Conservation (phyloP, 192 early-diverging fungal genomes). For the Powellomyces hirtus region DNA sequence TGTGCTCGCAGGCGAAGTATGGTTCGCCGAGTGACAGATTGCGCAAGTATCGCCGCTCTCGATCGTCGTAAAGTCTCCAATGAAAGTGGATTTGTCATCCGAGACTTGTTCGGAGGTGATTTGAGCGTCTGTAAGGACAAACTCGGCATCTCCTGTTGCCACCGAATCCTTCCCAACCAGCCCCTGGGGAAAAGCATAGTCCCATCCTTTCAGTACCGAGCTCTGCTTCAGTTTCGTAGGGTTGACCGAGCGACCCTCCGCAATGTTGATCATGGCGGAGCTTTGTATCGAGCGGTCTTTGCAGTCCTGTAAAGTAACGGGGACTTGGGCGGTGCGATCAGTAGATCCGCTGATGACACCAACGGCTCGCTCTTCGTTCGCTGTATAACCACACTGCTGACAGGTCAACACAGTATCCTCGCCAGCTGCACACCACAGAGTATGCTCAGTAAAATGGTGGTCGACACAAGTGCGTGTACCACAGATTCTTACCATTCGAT, state of each 20-base stretch:
- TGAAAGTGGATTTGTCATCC: neutral
- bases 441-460: neutral
- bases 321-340: neutral
- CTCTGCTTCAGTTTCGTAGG: conserved; percentile 4
- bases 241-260: conserved; percentile 4
- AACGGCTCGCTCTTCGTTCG: conserved; percentile 79
- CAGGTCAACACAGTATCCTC: conserved; percentile 81
- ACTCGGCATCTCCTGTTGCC: neutral
- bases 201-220: neutral
- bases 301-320: neutral
- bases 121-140: neutral
- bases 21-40: conserved; percentile 24
- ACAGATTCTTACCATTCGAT: conserved; percentile 49
- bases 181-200: neutral
- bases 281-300: too few relatives aligned
- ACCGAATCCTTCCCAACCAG: neutral
- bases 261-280: neutral
- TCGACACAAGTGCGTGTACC: too few relatives aligned
- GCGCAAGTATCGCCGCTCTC: conserved; percentile 33
- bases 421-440: conserved; percentile 45
- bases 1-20: conserved; percentile 44
- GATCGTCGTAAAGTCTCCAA: conserved; percentile 23
- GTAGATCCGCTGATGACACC: conserved; percentile 26
- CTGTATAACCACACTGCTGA: conserved; percentile 70
- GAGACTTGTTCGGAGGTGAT: neutral